Evolutionary conservation across 2,329 filamentous ascomycete genomes (phyloP).

Genomic region (Lecanosticta acicola): DNA sequence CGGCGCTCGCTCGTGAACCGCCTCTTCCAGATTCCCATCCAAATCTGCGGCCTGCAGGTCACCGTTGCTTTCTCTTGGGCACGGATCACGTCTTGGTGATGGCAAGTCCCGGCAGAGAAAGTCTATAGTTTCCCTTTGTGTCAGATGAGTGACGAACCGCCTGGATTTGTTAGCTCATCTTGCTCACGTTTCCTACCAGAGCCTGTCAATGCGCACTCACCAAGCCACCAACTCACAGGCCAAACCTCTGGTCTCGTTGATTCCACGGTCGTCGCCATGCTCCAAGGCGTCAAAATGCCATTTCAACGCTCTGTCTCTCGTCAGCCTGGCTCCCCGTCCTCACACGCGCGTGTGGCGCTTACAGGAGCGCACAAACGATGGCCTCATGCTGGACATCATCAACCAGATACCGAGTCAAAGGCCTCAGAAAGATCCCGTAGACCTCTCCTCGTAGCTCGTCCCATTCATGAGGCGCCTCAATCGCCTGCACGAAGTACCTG

Average conservation of each 20-base stretch:
- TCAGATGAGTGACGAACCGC: slow-evolving; percentile 66
- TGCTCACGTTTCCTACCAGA: not conserved
- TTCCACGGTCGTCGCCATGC: slow-evolving; percentile 54
- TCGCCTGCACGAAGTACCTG: slow-evolving; percentile 58
- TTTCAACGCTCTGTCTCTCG: slow-evolving; percentile 56
- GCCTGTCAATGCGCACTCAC: slow-evolving; percentile 4
- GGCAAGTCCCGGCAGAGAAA: slow-evolving; percentile 70
- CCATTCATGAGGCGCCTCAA: slow-evolving; percentile 63
- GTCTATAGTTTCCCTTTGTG: slow-evolving; percentile 67
- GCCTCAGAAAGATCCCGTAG: slow-evolving; percentile 51
- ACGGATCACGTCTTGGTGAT: not conserved
- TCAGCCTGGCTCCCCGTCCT: not conserved
- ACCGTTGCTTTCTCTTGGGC: slow-evolving; percentile 7
- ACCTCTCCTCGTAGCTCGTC: slow-evolving; percentile 66
- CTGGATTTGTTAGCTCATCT: slow-evolving; percentile 1
- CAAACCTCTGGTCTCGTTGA: slow-evolving; percentile 63
- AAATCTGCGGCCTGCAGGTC: slow-evolving; percentile 19
- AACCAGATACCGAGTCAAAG: slow-evolving; percentile 61
- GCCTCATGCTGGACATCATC: slow-evolving; percentile 60
- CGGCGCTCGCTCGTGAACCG: slow-evolving; percentile 18
- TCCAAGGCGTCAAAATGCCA: slow-evolving; percentile 66
- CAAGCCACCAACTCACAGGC: slow-evolving; percentile 78
- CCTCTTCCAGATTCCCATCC: slow-evolving; percentile 10
- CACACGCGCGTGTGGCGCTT: slow-evolving; percentile 13
- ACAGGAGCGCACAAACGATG: slow-evolving; percentile 69